Evolutionary conservation across 179 eudicot species (phyloP), one percentile per base, ranked within the genome.

Genomic region (Silene noctiflora): DNA sequence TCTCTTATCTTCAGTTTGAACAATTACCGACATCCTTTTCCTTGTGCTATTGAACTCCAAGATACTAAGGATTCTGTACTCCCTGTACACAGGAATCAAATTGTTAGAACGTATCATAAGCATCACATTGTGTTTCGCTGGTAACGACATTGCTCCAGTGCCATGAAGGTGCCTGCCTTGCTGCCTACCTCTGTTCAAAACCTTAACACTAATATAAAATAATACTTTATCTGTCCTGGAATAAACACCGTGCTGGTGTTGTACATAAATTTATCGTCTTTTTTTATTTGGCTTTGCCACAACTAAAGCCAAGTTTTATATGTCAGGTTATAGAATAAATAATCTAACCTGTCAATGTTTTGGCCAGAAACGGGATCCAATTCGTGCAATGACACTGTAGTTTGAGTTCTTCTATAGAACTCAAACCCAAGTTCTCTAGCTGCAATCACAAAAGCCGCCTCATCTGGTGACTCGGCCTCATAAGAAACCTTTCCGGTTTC

Each of bases 391-490:
- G 89, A 88, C 62, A 91, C 89, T 72, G 81, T 83, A 13, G 89
- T 88, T 78, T 94, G 98, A 25, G 98, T 89, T 77, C 98, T 86
- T 74, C 86, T 89, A 65, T 85, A 87, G 79, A 94, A 90, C 79
- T 94, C 88, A 74, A 94, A 94, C 33, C 98, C 98, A 42, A 94
- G 76, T 81, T 94, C 97, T 85, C 90, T 84, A 24, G 97, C 98
- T 17, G 98, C 97, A 81, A 94, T 85, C 17, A 94, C 98, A 86
- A 94, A 94, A 25, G 98, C 98, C 44, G 98, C 92, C 78, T 94
- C 98, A 73, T 94, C 98, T 8, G 98, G 98, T 68, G 98, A 94
- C 73, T 94, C 98, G 22, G 98, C 98, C 83, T 94, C 98, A 81
- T 94, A 94, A 5, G 91, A 78, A 67, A 90, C 75, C 59, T 87